A percentile compares a stretch with the other conserved stretches of the same genome.
Conservation (phyloP, 345 rosid genomes). For the Populus euphratica region DNA sequence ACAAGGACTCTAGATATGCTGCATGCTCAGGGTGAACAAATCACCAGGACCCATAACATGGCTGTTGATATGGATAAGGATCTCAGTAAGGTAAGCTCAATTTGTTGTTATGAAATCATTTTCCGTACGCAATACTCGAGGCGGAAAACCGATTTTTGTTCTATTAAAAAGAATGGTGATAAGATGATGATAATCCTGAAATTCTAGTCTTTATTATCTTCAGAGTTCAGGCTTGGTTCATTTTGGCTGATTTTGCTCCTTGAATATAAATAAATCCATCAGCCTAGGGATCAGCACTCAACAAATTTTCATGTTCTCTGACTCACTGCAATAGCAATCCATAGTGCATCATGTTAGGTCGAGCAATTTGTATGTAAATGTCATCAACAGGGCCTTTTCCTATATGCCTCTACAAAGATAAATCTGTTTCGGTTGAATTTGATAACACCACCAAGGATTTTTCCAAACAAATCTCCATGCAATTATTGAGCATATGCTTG, state of each 20-base stretch:
- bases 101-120: not conserved
- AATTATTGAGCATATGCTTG: not conserved
- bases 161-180: not conserved
- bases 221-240: not conserved
- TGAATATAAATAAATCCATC: not conserved
- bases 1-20: slow-evolving; percentile 30
- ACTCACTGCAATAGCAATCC: not conserved
- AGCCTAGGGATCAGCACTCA: not conserved
- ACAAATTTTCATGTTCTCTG: not conserved
- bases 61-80: slow-evolving; percentile 35
- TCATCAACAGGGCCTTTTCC: not conserved
- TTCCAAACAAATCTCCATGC: not conserved
- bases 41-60: slow-evolving; percentile 26
- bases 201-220: not conserved
- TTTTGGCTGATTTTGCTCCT: not conserved
- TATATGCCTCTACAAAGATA: not conserved
- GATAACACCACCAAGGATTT: not conserved
- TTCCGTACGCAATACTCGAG: not conserved
- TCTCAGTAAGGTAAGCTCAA: slow-evolving; percentile 18
- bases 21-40: slow-evolving; percentile 35
- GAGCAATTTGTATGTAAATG: not conserved
- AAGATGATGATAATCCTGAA: not conserved
- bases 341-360: not conserved
- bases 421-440: not conserved
- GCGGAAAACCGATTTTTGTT: not conserved